Base-by-base conservation (phyloP, 805 yeast genomes). In the Kodamaea jinghongensis region DNA sequence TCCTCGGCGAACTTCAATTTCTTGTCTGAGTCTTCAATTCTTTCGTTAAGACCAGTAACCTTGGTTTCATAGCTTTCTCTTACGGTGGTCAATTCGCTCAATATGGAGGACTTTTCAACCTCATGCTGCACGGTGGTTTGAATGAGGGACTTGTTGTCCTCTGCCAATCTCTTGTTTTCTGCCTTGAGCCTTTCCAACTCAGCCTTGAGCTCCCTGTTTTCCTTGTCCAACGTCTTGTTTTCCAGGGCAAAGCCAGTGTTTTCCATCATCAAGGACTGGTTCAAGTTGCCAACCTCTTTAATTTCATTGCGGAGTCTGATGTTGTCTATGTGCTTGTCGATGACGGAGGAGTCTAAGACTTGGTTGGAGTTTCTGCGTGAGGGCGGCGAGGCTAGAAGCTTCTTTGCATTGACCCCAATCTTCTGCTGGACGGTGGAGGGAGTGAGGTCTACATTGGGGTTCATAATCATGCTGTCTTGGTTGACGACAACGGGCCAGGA, bases 311-410 rank as follows among this genome's bases (percentile, higher is more conserved):
- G 57, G 16, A 68, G 54, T 34, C 72, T 51, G 3, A 70, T 60
- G 38, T 67, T 65, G 36, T 70, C 74, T 33, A 70, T 50, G 44
- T 68, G 73, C 42, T 65, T 70, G 46, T 70, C 75, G 13, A 70
- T 63, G 5, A 51, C 54, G 1, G 71, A 58, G 2, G 71, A 57
- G 45, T 67, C 71, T 32, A 67, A 50, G 1, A 56, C 51, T 20
- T 49, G 51, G 3, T 55, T 34, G 4, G 48, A n/a, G 9, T 43
- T 17, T 14, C 46, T 45, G 20, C 31, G 35, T 10, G 16, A 23
- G 17, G 17, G 17, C 22, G 17, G 30, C 25, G 30, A 17, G 26
- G 31, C 13, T 9, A 15, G 23, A 8, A 20, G 23, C 23, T 10
- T 14, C 17, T 22, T 33, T 6, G n/a, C 12, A 4, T 33, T 13